Percentiles rank a stretch among this genome's conserved stretches.
Evolutionary conservation across 495 filamentous ascomycete species (phyloP).

Genomic region (Paragyromitra xinjiangensis): DNA sequence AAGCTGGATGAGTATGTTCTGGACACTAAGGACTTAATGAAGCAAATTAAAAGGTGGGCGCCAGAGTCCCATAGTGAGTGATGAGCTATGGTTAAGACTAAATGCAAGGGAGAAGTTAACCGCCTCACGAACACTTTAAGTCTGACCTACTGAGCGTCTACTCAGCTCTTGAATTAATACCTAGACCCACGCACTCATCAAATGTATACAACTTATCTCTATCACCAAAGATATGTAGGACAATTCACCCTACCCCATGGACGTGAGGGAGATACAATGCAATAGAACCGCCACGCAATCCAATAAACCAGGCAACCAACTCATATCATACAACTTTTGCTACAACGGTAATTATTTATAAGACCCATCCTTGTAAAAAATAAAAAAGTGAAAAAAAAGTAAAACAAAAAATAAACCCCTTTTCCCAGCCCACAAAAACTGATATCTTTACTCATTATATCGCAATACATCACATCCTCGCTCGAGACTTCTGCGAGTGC

Average conservation of each 20-base stretch:
- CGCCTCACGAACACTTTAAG: no score
- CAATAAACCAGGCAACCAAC: slow-evolving; percentile 27
- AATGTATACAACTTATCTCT: not conserved
- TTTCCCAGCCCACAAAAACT: slow-evolving; percentile 12
- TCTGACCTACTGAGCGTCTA: not conserved
- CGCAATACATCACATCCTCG: slow-evolving; percentile 34
- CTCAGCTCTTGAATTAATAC: not conserved
- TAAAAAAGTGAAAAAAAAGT: slow-evolving; percentile 6
- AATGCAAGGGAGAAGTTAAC: no score
- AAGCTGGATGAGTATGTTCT: no score
- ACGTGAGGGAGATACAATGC: not conserved
- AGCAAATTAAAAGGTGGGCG: no score
- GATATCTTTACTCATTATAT: slow-evolving; percentile 8
- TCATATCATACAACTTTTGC: slow-evolving; percentile 25
- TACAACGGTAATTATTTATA: slow-evolving; percentile 38
- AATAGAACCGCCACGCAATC: not conserved
- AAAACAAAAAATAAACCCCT: slow-evolving; percentile 22
- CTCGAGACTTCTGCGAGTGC: slow-evolving; percentile 52
- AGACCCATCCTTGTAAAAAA: slow-evolving; percentile 25
- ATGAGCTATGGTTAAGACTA: no score
- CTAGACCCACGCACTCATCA: not conserved
- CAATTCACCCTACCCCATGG: not conserved
- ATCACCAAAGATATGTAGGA: not conserved
- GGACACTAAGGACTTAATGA: no score
- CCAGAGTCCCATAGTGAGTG: no score